These are phyloP conservation scores for Crithidia acanthocephali DNA, from an alignment of 208 protist genomes.

Conservation along the genomic window DNA sequence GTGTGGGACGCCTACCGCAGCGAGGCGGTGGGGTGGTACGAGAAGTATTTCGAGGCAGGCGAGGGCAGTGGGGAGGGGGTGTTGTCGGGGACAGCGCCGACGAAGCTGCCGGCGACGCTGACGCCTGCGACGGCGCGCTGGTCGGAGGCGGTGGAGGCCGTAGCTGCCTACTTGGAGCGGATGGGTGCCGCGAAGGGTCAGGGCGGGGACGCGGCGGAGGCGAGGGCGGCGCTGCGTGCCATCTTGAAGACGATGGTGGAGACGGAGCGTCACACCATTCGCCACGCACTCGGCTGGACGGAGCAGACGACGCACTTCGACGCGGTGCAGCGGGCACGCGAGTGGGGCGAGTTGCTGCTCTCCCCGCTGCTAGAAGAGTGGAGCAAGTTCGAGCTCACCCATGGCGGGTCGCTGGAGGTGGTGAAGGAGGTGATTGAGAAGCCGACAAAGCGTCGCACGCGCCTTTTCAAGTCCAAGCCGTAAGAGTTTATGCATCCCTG, in stretches of 20 bases:
- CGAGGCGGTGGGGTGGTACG: constrained; percentile 75
- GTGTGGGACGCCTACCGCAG: constrained; percentile 78
- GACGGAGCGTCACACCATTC: constrained; percentile 48
- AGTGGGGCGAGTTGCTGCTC: constrained; percentile 73
- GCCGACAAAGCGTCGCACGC: constrained; percentile 63
- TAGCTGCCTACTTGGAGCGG: constrained; percentile 45
- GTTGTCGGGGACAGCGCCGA: constrained; percentile 30
- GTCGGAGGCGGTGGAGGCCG: constrained; percentile 71
- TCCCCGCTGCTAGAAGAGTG: constrained; percentile 68
- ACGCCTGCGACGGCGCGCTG: constrained; percentile 66
- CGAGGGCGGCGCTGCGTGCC: constrained; percentile 35
- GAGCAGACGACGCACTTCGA: constrained; percentile 58
- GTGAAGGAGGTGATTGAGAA: constrained; percentile 48
- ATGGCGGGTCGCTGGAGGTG: constrained; percentile 58
- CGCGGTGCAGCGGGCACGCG: constrained; percentile 45
- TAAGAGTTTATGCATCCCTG: not conserved
- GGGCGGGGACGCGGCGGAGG: not conserved
- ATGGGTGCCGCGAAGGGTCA: constrained; percentile 4
- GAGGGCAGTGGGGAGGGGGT: constrained; percentile 37
- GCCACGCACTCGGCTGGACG: constrained; percentile 41
- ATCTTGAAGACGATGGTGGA: constrained; percentile 62
- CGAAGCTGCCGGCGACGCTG: constrained; percentile 51
- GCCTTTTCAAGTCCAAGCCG: constrained; percentile 57
- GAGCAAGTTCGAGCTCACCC: constrained; percentile 71
- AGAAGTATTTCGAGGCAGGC: constrained; percentile 26